phyloP scores from a whole-genome alignment of 2,329 filamentous ascomycete species.

The Claviceps cyperi region DNA sequence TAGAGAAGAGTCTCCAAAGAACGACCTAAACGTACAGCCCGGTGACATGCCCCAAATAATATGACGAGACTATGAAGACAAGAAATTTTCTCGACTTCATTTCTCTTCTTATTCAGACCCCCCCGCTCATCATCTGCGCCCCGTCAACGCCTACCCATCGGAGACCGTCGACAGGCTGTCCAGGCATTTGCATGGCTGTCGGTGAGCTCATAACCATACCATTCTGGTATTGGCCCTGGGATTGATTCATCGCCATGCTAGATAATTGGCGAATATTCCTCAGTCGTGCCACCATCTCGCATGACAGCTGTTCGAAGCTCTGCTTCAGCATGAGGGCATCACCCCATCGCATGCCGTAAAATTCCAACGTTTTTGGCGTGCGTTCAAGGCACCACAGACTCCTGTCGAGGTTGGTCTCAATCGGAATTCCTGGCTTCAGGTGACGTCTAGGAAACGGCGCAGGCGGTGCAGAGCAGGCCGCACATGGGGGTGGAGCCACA shows the following conservation, averaged over 20 bases:
- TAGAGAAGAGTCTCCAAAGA: neutral
- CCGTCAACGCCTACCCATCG: slow-evolving; percentile 32
- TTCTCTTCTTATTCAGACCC: slow-evolving; percentile 6
- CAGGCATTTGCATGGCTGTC: slow-evolving; percentile 6
- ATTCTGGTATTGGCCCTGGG: slow-evolving; percentile 21
- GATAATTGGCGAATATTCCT: slow-evolving; percentile 23
- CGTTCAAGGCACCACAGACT: slow-evolving; percentile 41
- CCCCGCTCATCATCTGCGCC: slow-evolving; percentile 26
- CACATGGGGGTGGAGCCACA: slow-evolving; percentile 29
- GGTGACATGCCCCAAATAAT: too few relatives aligned
- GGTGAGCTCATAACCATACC: slow-evolving; percentile 7
- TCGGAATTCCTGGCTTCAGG: slow-evolving; percentile 18
- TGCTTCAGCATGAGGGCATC: slow-evolving; percentile 38
- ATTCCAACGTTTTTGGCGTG: slow-evolving; percentile 37
- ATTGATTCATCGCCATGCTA: slow-evolving; percentile 17
- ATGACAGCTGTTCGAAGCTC: slow-evolving; percentile 37
- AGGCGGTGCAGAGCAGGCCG: slow-evolving; percentile 32
- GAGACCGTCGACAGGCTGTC: slow-evolving; percentile 15
- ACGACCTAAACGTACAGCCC: too few relatives aligned
- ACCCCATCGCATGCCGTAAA: slow-evolving; percentile 46
- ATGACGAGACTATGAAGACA: neutral
- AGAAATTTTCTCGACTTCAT: neutral
- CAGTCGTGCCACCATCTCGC: slow-evolving; percentile 29
- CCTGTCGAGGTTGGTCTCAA: slow-evolving; percentile 37
- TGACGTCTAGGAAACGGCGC: slow-evolving; percentile 38